Evolutionary conservation across 2,329 filamentous ascomycete species (phyloP).

Genomic region (Botrytis hyacinthi): DNA sequence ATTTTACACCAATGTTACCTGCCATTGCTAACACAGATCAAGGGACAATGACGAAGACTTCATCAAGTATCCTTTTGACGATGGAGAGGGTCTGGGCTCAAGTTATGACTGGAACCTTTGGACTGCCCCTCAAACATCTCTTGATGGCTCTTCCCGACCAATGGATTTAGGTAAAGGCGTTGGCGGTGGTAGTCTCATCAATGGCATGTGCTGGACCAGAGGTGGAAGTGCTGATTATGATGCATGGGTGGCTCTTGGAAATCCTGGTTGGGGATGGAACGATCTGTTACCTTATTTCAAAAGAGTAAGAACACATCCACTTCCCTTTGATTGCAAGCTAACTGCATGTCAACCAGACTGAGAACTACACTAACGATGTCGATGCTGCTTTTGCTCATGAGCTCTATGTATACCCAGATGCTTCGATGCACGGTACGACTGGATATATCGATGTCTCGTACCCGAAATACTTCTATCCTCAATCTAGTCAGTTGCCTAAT

Average conservation of each 20-base stretch:
- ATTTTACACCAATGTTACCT: background rate
- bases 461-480: constrained; percentile 43
- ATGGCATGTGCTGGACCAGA: constrained; percentile 41
- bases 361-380: constrained; percentile 40
- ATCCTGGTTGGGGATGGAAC: constrained; percentile 41
- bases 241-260: constrained; percentile 44
- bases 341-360: constrained; percentile 32
- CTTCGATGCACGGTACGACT: constrained; percentile 38
- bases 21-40: background rate
- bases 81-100: constrained; percentile 38
- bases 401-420: constrained; percentile 36
- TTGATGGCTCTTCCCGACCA: constrained; percentile 30
- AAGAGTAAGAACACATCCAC: constrained; percentile 33
- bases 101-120: constrained; percentile 45
- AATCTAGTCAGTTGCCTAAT: constrained; percentile 39
- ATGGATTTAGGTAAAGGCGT: constrained; percentile 30
- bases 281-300: constrained; percentile 43
- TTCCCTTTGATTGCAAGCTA: background rate
- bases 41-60: constrained; percentile 34
- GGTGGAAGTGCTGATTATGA: constrained; percentile 37
- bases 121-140: constrained; percentile 41
- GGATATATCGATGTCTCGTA: constrained; percentile 44
- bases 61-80: constrained; percentile 31
- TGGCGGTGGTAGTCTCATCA: constrained; percentile 44
- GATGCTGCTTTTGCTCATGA: constrained; percentile 29